Evolutionary conservation across 306 rosid genomes (phyloP).

Genomic region (Astragalus membranaceus): DNA sequence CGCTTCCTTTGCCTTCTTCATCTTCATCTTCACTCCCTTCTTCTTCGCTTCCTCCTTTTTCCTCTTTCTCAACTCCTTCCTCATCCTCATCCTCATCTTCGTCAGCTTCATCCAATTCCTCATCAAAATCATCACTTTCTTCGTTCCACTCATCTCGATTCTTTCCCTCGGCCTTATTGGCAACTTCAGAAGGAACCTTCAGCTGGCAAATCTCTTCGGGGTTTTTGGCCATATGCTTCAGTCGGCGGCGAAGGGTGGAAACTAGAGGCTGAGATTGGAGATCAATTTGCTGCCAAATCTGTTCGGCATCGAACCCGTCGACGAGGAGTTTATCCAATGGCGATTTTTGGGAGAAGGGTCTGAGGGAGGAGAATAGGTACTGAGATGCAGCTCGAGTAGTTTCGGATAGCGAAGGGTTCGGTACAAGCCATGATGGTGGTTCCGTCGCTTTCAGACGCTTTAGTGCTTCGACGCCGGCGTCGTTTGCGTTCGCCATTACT

Average conservation of each 20-base stretch:
- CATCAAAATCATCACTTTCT: conserved; percentile 42
- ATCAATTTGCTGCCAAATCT: conserved; percentile 97
- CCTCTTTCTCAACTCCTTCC: background rate
- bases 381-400: conserved; percentile 69
- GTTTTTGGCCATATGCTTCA: conserved; percentile 49
- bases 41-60: background rate
- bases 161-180: conserved; percentile 17
- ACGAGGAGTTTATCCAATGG: conserved; percentile 68
- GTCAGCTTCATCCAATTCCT: conserved; percentile 39
- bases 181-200: conserved; percentile 19
- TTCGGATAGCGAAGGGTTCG: conserved; percentile 40
- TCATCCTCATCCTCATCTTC: conserved; percentile 36
- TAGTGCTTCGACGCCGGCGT: conserved; percentile 48
- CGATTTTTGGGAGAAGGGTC: conserved; percentile 58
- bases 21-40: conserved; percentile 14
- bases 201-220: conserved; percentile 47
- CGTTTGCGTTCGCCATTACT: conserved; percentile 30
- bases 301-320: conserved; percentile 85
- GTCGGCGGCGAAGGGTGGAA: conserved; percentile 53
- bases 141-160: background rate
- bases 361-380: conserved; percentile 53
- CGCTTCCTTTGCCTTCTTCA: background rate
- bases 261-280: conserved; percentile 76
- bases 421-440: conserved; percentile 53
- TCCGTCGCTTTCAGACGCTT: conserved; percentile 42